Evolutionary conservation across 2,329 filamentous ascomycete genomes (phyloP).

Genomic region (Fusarium citri): DNA sequence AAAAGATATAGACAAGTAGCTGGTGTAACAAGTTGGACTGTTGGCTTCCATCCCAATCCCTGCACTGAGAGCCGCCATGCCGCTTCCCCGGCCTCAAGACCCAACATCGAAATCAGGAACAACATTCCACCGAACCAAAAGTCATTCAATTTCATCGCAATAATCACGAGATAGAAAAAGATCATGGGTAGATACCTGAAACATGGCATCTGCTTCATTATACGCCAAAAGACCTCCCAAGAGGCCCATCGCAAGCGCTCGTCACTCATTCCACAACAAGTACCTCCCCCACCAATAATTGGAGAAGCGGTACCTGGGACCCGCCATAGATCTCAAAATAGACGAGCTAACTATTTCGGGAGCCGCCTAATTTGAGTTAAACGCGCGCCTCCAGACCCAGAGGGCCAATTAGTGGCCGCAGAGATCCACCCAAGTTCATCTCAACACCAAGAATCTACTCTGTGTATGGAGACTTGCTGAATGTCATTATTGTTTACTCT

Average conservation of each 20-base stretch:
- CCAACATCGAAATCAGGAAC: neutral
- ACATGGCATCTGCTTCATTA: slow-evolving; percentile 37
- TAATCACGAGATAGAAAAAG: neutral
- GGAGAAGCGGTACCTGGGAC: slow-evolving; percentile 16
- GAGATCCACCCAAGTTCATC: slow-evolving; percentile 24
- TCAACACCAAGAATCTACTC: slow-evolving; percentile 39
- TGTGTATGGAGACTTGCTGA: neutral
- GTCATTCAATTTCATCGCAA: neutral
- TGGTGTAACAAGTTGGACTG: neutral
- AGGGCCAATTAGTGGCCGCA: slow-evolving; percentile 32
- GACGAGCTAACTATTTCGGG: slow-evolving; percentile 31
- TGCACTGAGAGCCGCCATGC: neutral
- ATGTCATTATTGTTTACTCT: neutral
- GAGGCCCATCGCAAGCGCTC: slow-evolving; percentile 33
- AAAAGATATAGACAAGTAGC: neutral
- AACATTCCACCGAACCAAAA: neutral
- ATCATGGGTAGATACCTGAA: slow-evolving; percentile 32
- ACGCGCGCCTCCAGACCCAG: slow-evolving; percentile 42
- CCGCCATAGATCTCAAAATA: slow-evolving; percentile 37
- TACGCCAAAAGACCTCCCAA: slow-evolving; percentile 26
- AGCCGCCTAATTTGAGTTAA: slow-evolving; percentile 41
- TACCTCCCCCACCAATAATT: slow-evolving; percentile 24
- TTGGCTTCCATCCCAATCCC: neutral
- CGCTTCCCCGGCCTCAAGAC: neutral
- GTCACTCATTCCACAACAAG: slow-evolving; percentile 4